phyloP scores from a whole-genome alignment of 2,329 filamentous ascomycete species.

The Aspergillus sclerotialis region DNA sequence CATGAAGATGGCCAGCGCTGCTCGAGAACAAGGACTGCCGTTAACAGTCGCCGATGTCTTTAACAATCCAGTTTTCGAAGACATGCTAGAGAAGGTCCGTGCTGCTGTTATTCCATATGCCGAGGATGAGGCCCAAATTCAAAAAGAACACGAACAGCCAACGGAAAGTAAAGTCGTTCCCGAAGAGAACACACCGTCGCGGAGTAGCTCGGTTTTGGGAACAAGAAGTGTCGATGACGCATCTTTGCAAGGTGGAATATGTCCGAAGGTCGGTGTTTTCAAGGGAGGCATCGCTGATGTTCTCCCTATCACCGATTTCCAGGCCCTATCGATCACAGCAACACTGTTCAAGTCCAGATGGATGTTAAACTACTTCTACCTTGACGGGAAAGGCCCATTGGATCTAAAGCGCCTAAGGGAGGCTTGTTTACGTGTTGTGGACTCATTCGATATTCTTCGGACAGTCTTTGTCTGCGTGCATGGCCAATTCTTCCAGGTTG shows the following conservation, averaged over 20 bases:
- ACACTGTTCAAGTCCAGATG: conserved; percentile 30
- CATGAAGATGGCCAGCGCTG: conserved; percentile 36
- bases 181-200: conserved; percentile 3
- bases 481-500: conserved; percentile 48
- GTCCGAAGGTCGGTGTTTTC: conserved; percentile 45
- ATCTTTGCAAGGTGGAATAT: conserved; percentile 45
- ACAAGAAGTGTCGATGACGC: conserved; percentile 19
- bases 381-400: conserved; percentile 43
- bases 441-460: conserved; percentile 57
- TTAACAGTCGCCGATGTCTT: conserved; percentile 40
- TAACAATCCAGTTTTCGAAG: conserved; percentile 33
- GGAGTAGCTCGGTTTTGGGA: conserved; percentile 18
- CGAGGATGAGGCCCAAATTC: conserved; percentile 13
- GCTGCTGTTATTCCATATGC: conserved; percentile 11
- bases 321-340: conserved; percentile 30
- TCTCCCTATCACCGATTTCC: conserved; percentile 49
- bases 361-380: conserved; percentile 51
- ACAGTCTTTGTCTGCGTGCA: conserved; percentile 56
- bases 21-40: conserved; percentile 31
- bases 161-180: conserved; percentile 3
- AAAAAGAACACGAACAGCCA: conserved; percentile 6
- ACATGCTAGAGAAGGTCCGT: conserved; percentile 28
- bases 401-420: conserved; percentile 40
- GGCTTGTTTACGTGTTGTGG: conserved; percentile 46
- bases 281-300: conserved; percentile 50